Conservation (phyloP, 2,329 filamentous ascomycete species). For the Trichoderma semiorbis region DNA sequence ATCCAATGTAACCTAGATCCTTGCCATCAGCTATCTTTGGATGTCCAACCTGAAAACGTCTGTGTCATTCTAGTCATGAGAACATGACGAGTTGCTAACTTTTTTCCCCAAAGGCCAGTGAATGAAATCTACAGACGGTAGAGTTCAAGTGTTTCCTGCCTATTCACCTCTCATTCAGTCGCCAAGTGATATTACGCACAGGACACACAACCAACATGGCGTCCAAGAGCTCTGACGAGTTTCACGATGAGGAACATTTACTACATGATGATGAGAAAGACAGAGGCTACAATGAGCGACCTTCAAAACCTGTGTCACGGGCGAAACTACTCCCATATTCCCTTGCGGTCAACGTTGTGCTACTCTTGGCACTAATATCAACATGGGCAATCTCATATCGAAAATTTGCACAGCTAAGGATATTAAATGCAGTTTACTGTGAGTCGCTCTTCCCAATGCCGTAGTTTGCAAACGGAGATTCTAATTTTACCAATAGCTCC, state of each 20-base stretch:
- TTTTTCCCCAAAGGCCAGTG: not conserved
- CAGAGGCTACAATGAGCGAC: not conserved
- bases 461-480: not conserved
- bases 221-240: not conserved
- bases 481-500: conserved; percentile 36
- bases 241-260: not conserved
- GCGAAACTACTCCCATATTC: not conserved
- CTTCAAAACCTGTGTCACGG: not conserved
- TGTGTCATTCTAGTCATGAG: not conserved
- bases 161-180: not conserved
- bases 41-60: not conserved
- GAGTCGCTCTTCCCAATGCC: not conserved
- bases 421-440: not conserved
- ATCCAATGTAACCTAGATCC: not conserved
- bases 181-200: not conserved
- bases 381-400: not conserved
- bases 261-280: not conserved
- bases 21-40: not conserved
- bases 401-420: not conserved
- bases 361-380: not conserved
- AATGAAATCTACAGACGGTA: not conserved
- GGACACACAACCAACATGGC: not conserved
- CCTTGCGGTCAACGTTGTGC: not conserved
- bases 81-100: not conserved
- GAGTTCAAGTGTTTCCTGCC: not conserved